These are phyloP conservation scores for Eucalyptus cloeziana DNA, from an alignment of 345 rosid species.

Conservation along the genomic window DNA sequence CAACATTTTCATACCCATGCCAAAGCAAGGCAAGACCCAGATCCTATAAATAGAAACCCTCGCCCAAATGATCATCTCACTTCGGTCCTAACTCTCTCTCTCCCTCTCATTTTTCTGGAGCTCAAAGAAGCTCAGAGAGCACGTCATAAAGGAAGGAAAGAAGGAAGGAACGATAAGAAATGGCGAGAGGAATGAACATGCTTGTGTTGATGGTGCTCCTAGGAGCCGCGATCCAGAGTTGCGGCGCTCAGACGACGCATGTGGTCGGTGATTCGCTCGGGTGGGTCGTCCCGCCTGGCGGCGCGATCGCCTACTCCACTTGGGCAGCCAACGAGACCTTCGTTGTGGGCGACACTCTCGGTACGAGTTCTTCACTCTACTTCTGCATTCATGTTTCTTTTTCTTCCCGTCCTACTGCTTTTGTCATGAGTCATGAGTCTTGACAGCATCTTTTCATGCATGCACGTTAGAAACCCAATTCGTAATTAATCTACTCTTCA, in stretches of 20 bases:
- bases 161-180: not conserved
- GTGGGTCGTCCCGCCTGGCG: slow-evolving; percentile 21
- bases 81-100: not conserved
- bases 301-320: slow-evolving; percentile 11
- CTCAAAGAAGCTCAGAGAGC: not conserved
- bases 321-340: slow-evolving; percentile 40
- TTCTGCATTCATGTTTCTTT: not conserved
- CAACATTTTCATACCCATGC: not conserved
- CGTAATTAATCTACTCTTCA: not conserved
- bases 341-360: slow-evolving; percentile 34
- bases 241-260: slow-evolving; percentile 12
- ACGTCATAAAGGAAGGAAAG: not conserved
- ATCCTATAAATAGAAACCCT: not conserved
- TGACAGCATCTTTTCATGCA: not conserved
- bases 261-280: slow-evolving; percentile 22
- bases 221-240: slow-evolving; percentile 3
- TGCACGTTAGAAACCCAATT: not conserved
- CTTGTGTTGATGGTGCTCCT: not conserved
- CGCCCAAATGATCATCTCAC: not conserved
- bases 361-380: not conserved
- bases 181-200: not conserved
- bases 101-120: not conserved
- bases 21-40: not conserved
- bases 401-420: not conserved
- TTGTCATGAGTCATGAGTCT: not conserved